Conservation (phyloP, 1,284 basidiomycete species). For the Puccinia polysora region DNA sequence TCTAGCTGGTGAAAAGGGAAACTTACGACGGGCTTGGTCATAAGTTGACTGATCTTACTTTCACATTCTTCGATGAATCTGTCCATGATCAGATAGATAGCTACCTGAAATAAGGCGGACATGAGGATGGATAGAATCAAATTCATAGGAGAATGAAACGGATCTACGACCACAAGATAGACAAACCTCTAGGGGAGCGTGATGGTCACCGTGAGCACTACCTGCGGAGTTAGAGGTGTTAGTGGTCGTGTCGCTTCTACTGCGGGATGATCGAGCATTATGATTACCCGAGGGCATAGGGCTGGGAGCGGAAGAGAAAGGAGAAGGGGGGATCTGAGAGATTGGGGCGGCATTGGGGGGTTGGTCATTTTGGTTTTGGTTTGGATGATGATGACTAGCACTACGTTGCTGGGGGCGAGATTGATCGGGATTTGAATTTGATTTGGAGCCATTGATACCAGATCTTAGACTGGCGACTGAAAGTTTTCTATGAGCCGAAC, state of each 20-base stretch:
- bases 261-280: conserved; percentile 12
- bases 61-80: conserved; percentile 45
- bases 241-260: conserved; percentile 25
- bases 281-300: conserved; percentile 6
- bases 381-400: not conserved
- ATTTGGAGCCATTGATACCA: not conserved
- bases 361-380: too few species aligned
- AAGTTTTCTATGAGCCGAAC: conserved; percentile 8
- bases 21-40: conserved; percentile 44
- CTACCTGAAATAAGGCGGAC: conserved; percentile 29
- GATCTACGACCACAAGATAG: not conserved
- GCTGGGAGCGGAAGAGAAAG: conserved; percentile 2
- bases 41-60: conserved; percentile 40
- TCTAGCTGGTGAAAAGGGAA: not conserved
- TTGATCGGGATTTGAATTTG: conserved; percentile 6
- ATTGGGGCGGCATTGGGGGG: not conserved
- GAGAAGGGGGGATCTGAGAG: conserved; percentile 3
- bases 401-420: conserved; percentile 11
- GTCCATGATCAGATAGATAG: conserved; percentile 44
- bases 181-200: conserved; percentile 37
- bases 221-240: conserved; percentile 7
- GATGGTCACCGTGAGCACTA: conserved; percentile 3
- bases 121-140: not conserved
- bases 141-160: not conserved
- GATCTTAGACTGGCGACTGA: conserved; percentile 25